These are phyloP conservation scores for Euphorbia pulcherrima DNA, from an alignment of 345 rosid species.

Conservation along the genomic window DNA sequence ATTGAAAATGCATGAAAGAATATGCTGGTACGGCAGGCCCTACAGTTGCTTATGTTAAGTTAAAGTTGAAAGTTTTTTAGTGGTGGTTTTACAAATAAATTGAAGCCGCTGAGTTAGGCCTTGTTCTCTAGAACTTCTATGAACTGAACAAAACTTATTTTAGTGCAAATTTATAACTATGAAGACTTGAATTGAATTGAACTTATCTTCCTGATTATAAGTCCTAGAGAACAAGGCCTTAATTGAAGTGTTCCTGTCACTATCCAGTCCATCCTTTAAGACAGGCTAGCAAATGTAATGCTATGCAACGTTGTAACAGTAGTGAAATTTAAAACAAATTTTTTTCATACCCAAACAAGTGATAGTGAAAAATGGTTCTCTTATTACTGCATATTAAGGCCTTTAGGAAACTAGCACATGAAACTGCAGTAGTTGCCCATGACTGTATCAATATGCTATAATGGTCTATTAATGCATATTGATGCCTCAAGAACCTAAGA, in stretches of 20 bases:
- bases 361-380: not conserved
- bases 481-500: not conserved
- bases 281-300: not conserved
- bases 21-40: not conserved
- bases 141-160: too few relatives aligned
- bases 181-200: too few relatives aligned
- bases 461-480: not conserved
- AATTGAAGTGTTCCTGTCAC: not conserved
- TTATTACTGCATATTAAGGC: not conserved
- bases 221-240: too few relatives aligned
- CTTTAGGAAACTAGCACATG: not conserved
- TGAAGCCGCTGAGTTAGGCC: not conserved
- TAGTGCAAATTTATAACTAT: too few relatives aligned
- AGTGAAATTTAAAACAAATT: not conserved
- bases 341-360: not conserved
- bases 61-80: slow-evolving; percentile 3
- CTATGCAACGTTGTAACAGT: not conserved
- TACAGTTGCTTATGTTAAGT: slow-evolving; percentile 4
- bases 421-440: not conserved
- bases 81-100: not conserved
- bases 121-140: too few relatives aligned
- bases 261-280: not conserved
- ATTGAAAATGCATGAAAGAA: not conserved
- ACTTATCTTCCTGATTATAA: too few relatives aligned
- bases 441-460: not conserved